Evolutionary conservation across 202 grass and related monocot species (phyloP).

Genomic region (Zoysia matrella): DNA sequence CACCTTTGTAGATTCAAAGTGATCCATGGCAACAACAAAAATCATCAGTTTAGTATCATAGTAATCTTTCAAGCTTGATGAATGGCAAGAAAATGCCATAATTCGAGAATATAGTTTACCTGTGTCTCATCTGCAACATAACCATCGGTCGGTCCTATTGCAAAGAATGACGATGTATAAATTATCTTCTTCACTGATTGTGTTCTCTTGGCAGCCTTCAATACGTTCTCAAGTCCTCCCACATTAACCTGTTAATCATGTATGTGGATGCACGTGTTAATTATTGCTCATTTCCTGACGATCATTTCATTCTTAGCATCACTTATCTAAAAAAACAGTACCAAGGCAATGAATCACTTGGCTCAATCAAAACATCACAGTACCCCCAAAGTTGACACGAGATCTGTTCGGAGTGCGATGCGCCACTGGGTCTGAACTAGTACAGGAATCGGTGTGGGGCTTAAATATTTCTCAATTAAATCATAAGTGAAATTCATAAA

Average conservation of each 20-base stretch:
- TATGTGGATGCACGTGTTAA: background rate
- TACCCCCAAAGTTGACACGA: background rate
- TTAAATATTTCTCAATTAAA: background rate
- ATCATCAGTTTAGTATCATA: background rate
- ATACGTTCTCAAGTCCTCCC: slow-evolving; percentile 79
- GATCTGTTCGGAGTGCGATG: background rate
- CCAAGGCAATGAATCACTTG: background rate
- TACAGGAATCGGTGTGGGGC: background rate
- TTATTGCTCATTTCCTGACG: background rate
- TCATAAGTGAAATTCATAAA: too few species aligned
- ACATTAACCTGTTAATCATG: slow-evolving; percentile 75
- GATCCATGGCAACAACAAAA: background rate
- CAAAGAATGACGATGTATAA: slow-evolving; percentile 87
- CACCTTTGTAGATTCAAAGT: background rate
- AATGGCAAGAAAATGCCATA: background rate
- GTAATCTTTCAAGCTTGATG: background rate
- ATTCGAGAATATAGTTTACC: slow-evolving; percentile 44
- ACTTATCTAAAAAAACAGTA: background rate
- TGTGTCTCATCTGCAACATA: slow-evolving; percentile 86
- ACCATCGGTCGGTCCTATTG: slow-evolving; percentile 76
- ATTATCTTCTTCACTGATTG: slow-evolving; percentile 75
- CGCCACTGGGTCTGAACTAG: background rate
- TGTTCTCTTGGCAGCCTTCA: slow-evolving; percentile 62
- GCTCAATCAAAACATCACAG: slow-evolving; percentile 6
- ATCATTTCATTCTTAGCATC: background rate